Evolutionary conservation across 1,284 basidiomycete species (phyloP), one percentile per base, ranked within the genome.

Genomic region (Apiotrichum gracile): DNA sequence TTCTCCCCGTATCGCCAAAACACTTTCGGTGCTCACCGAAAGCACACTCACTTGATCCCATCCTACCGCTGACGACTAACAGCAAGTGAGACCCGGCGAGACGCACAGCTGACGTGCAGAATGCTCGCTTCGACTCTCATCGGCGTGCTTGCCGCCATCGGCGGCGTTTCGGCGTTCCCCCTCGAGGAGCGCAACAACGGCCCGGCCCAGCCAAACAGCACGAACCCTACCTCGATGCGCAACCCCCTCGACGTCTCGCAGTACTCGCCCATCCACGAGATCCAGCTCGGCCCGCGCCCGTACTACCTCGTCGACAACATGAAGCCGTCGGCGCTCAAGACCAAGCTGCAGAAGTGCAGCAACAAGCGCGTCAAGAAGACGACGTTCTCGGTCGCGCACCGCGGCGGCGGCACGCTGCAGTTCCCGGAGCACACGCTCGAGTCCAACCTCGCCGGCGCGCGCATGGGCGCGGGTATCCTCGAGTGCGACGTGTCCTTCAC

Each of bases 401-500:
- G 60, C 25, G 60, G 60, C 14, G 60, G 57, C 5, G 57, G 57
- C 14, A 52, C 60, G 4, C 51, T 61, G 31, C 60, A 61, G 54
- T 52, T 61, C 44, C 60, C 60, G 8, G 60, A 61, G 51, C 60
- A 61, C 52, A 48, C 60, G 5, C 43, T 61, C 22, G 43, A 61
- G 39, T 46, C 46, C 14, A 51, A 54, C 45, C 47, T 58, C 8
- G 57, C 57, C 5, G 60, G 57, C 6, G 60, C 57, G 5, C 49
- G 60, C 17, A 58, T 56, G 54, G 60, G 60, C n/a, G 60, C 60
- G 12, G 60, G 60, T 6, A 47, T 59, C n/a, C 54, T 61, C 40
- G 60, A 61, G 50, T 61, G 60, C 45, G 60, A 61, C 41, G 52
- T 52, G 17, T 37, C 60, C 3, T 61, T 61, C 41, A 61, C 60